Evolutionary conservation across 441 rosid genomes (phyloP).

Genomic region (Brassica balearica): DNA sequence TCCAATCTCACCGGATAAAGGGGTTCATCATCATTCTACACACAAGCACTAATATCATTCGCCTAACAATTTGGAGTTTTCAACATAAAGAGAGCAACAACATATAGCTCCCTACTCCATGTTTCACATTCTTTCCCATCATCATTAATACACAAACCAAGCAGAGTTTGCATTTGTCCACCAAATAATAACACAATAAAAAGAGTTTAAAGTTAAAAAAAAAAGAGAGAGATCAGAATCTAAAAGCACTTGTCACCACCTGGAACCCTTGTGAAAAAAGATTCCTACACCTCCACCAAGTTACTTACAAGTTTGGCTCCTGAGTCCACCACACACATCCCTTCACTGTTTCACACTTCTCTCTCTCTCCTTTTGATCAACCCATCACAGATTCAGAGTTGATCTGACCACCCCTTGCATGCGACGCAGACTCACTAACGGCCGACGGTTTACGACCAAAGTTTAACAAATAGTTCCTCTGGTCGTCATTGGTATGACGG

Average conservation of each 20-base stretch:
- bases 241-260: conserved; percentile 37
- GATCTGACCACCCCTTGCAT: conserved; percentile 54
- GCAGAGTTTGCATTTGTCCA: conserved; percentile 45
- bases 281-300: conserved; percentile 35
- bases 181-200: conserved; percentile 13
- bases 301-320: conserved; percentile 45
- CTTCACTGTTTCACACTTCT: conserved; percentile 8
- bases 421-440: conserved; percentile 49
- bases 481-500: conserved; percentile 82
- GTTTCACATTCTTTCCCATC: conserved; percentile 46
- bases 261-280: conserved; percentile 37
- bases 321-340: conserved; percentile 36
- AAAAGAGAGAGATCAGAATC: conserved; percentile 22
- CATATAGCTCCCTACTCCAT: conserved; percentile 56
- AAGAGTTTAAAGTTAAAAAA: conserved; percentile 30
- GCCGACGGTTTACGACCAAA: conserved; percentile 62
- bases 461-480: conserved; percentile 72
- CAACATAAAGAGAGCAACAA: conserved; percentile 52
- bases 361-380: conserved; percentile 36
- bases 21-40: conserved; percentile 32
- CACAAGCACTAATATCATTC: conserved; percentile 13
- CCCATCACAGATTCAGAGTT: conserved; percentile 78
- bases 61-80: conserved; percentile 30
- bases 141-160: conserved; percentile 53
- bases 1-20: conserved; percentile 23